Conservation (phyloP, 1,284 basidiomycete species). For the Moesziomyces aphidis region DNA sequence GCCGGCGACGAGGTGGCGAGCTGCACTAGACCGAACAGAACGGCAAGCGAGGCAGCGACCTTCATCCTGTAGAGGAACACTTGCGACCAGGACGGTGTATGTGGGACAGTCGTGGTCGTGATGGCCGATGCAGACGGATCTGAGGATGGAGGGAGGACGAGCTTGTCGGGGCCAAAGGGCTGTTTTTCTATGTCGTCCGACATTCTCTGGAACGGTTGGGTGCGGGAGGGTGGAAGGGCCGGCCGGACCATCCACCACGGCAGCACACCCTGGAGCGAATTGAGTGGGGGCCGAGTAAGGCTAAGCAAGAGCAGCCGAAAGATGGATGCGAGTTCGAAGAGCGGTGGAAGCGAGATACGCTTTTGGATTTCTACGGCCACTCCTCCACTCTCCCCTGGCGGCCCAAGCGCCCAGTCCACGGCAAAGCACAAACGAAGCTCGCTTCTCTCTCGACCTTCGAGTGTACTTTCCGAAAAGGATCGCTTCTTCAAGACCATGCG, state of each 20-base stretch:
- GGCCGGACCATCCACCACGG: conserved; percentile 5
- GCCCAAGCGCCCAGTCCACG: conserved; percentile 9
- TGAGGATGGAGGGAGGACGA: background rate
- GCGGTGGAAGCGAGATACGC: conserved; percentile 12
- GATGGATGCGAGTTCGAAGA: background rate
- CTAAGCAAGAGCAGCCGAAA: background rate
- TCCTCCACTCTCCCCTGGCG: background rate
- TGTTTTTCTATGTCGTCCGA: conserved; percentile 47
- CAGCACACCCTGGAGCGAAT: background rate
- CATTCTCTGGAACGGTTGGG: conserved; percentile 9
- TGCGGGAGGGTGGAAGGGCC: conserved; percentile 3
- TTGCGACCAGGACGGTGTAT: background rate
- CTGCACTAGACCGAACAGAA: conserved; percentile 17
- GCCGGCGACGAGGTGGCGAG: conserved; percentile 25
- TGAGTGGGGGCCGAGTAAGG: background rate
- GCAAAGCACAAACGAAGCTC: background rate
- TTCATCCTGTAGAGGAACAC: conserved; percentile 34
- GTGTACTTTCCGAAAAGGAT: background rate
- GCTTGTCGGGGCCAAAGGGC: conserved; percentile 1
- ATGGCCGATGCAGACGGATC: background rate
- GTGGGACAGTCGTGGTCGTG: background rate
- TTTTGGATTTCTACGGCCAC: background rate
- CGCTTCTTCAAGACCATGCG: too few species aligned
- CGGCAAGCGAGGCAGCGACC: conserved; percentile 25
- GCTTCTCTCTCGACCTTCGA: too few species aligned